Evolutionary conservation across 192 early-diverging fungal genomes (phyloP), one percentile per base, ranked within the genome.

Genomic region (Coemansia sp.): DNA sequence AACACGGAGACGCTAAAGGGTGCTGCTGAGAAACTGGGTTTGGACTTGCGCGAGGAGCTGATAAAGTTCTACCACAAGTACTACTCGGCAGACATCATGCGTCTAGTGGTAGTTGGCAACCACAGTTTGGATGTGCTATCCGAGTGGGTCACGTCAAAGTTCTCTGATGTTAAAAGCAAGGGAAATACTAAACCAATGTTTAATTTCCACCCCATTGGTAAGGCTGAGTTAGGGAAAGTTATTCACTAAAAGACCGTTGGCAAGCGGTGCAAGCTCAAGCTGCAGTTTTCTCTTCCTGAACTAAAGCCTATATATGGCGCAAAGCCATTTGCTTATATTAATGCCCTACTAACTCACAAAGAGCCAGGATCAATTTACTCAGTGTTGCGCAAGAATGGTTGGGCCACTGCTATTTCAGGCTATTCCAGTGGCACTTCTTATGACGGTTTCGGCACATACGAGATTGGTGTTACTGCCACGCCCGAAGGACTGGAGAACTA

Each of bases 71-170:
- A 95, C 74, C 74, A 88, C 3, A 87, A 85, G 63, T 93, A 94
- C 74, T 99, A 99, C 76, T 96, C 94, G 18, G 89, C 94, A 16
- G 96, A 97, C 40, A 71, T 96, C 29, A 98, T 97, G 95, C 94
- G 92, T 77, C 82, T 97, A 12, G 89, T 91, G 18, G 82, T 99
- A 31, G 69, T 95, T 16, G 96, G 95, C 57, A 87, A 89, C 77
- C 93, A 97, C 78, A 80, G 93, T 5, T 57, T 76, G 11, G 92
- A 96, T 68, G 68, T 88, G 71, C 83, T 97, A 51, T 78, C 87
- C 10, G 78, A 90, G 43, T 93, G 91, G 95, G 90, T 90, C 0
- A 90, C 93, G 12, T 82, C 89, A 20, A 92, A 89, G 71, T 94
- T 97, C 65, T 91, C 93, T 0, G 80, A 70, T 22, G 86, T 99